Base-by-base conservation (phyloP, 805 yeast genomes). In the Nakazawaea laoshanensis region DNA sequence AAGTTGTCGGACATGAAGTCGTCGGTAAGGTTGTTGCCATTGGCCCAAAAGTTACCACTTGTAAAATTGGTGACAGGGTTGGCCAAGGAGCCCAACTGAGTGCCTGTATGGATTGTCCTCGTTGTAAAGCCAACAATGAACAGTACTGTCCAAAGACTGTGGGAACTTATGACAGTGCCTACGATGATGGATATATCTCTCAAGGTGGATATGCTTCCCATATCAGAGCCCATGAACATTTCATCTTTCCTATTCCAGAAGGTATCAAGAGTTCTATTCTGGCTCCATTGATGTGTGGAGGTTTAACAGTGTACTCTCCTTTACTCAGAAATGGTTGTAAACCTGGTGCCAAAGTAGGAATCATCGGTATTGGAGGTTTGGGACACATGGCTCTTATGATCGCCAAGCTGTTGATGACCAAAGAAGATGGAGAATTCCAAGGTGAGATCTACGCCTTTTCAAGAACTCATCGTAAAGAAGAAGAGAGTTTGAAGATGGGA, bases 261-360 rank as follows among this genome's bases (percentile, higher is more conserved):
- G 56, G 40, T 20, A 51, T 67, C 45, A 53, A 52, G 32, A 52
- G 67, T 5, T 47, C 48, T 12, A 59, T 49, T 29, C 72, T 67
- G 24, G 72, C 70, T 6, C 70, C 74, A 5, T 48, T 67, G 53
- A 56, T 68, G 53, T 67, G 74, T 49, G 74, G 69, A 21, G 74
- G 74, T 32, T 51, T 67, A 38, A 68, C 74, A 4, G 68, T 62
- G 9, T 68, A 53, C 49, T 65, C 73, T 8, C 74, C 74, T 19
- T 48, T 68, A 36, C 57, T 54, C 20, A 59, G 70, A 53, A 57
- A 58, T 39, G 62, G 61, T 16, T 50, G 49, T 39, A 42, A 34
- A 25, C 57, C 59, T 36, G 53, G 52, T 19, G 50, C 47, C 42
- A 56, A 53, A 34, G 57, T 61, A 35, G 67, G 63, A 36, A 56